These are phyloP conservation scores for Penicillium sp. DNA, from an alignment of 2,329 filamentous ascomycete species.

Conservation along the genomic window DNA sequence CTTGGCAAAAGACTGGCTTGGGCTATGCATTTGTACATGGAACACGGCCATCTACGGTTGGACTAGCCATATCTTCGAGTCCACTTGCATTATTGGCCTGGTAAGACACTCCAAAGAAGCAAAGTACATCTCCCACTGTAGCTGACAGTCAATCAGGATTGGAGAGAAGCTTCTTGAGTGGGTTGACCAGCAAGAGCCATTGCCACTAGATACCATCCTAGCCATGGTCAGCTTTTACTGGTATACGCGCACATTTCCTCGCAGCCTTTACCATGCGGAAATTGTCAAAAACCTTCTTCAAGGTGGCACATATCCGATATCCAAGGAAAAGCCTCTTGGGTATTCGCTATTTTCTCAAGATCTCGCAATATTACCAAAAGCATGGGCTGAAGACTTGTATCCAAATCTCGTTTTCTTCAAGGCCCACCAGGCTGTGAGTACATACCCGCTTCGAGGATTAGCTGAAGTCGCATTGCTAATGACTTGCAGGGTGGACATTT, in stretches of 20 bases:
- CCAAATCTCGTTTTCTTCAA: conserved; percentile 9
- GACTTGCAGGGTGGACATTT: conserved; percentile 10
- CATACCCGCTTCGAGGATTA: not conserved
- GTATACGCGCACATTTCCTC: conserved; percentile 8
- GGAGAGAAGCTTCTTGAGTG: conserved; percentile 11
- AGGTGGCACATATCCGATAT: not conserved
- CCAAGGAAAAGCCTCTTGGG: conserved; percentile 8
- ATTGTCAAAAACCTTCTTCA: not conserved
- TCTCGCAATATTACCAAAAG: conserved; percentile 1
- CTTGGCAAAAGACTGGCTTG: conserved; percentile 45
- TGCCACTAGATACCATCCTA: conserved; percentile 5
- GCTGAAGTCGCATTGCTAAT: not conserved
- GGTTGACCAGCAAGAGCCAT: conserved; percentile 4
- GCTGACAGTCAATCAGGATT: conserved; percentile 4
- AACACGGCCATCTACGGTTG: conserved; percentile 58
- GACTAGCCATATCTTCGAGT: conserved; percentile 54
- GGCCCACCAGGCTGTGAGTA: conserved; percentile 3
- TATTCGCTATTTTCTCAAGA: conserved; percentile 11
- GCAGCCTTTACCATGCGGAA: conserved; percentile 10
- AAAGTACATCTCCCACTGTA: not conserved
- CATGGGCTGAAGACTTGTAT: conserved; percentile 9
- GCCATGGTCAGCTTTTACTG: conserved; percentile 7
- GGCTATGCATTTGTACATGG: conserved; percentile 57
- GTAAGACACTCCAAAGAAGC: conserved; percentile 18
- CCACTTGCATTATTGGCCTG: conserved; percentile 61